Conservation (phyloP, 2,329 filamentous ascomycete species). For the Alternaria brassicicola region DNA sequence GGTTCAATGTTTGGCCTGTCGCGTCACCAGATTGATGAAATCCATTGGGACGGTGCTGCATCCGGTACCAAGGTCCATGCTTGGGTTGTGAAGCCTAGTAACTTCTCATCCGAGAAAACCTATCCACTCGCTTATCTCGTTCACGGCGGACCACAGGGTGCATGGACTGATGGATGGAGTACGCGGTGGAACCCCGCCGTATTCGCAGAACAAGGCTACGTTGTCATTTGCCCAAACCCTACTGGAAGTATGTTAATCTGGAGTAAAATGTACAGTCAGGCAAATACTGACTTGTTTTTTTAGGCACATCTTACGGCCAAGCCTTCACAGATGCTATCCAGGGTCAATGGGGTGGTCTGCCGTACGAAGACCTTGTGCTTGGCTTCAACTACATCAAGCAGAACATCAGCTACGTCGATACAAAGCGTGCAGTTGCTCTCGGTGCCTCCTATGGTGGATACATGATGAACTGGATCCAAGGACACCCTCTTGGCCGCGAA, state of each 20-base stretch:
- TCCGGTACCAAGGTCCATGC: slow-evolving; percentile 69
- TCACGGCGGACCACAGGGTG: slow-evolving; percentile 81
- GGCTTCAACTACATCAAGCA: slow-evolving; percentile 75
- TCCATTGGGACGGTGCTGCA: slow-evolving; percentile 71
- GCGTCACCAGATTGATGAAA: slow-evolving; percentile 66
- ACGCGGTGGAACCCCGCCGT: slow-evolving; percentile 86
- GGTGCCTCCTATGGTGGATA: slow-evolving; percentile 63
- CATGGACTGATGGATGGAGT: slow-evolving; percentile 78
- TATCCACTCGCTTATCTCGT: slow-evolving; percentile 82
- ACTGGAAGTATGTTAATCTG: slow-evolving; percentile 68
- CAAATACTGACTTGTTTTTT: not conserved
- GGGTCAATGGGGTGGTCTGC: slow-evolving; percentile 81
- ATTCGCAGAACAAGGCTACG: slow-evolving; percentile 86
- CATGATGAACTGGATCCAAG: slow-evolving; percentile 82
- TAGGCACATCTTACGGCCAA: slow-evolving; percentile 73
- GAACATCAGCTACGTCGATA: slow-evolving; percentile 72
- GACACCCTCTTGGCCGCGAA: slow-evolving; percentile 77
- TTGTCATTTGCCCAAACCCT: slow-evolving; percentile 81
- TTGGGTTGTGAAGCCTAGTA: slow-evolving; percentile 66
- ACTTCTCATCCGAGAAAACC: slow-evolving; percentile 71
- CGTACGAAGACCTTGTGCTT: slow-evolving; percentile 81
- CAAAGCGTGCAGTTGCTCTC: slow-evolving; percentile 70
- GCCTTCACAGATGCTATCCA: slow-evolving; percentile 76
- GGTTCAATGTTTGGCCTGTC: slow-evolving; percentile 72
- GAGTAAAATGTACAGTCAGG: not conserved